Evolutionary conservation across 1,284 basidiomycete genomes (phyloP).

Genomic region (Irpex lacteus): DNA sequence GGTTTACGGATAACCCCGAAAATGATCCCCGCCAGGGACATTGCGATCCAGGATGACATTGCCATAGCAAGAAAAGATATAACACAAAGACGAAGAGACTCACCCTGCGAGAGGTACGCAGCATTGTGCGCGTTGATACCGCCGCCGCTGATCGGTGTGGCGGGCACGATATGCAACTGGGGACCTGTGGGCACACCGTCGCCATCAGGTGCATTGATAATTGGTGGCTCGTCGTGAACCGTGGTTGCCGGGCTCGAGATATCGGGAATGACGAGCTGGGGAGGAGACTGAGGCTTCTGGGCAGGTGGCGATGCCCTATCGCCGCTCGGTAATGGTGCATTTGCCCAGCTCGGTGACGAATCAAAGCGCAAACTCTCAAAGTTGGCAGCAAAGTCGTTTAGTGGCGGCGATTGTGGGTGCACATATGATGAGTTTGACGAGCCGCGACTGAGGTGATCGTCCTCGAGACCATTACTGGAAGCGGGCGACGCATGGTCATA

Average conservation of each 20-base stretch:
- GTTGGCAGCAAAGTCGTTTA: constrained; percentile 48
- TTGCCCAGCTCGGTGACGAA: constrained; percentile 53
- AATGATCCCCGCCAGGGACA: background rate
- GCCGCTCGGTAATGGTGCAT: constrained; percentile 46
- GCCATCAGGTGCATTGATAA: constrained; percentile 66
- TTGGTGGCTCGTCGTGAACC: constrained; percentile 38
- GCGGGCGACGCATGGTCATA: constrained; percentile 62
- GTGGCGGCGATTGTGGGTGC: constrained; percentile 46
- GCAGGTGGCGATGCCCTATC: constrained; percentile 38
- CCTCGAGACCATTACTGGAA: constrained; percentile 52
- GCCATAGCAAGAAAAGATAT: background rate
- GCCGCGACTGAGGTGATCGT: constrained; percentile 50
- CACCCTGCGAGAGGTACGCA: constrained; percentile 54
- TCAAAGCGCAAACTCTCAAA: constrained; percentile 61
- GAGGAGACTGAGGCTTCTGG: constrained; percentile 62
- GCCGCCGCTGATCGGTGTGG: constrained; percentile 72
- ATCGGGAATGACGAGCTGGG: constrained; percentile 66
- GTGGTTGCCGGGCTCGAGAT: constrained; percentile 26
- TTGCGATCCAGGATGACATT: background rate
- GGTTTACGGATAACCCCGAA: constrained; percentile 1
- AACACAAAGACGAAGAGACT: constrained; percentile 21
- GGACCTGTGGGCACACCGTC: constrained; percentile 54
- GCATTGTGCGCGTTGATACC: constrained; percentile 42
- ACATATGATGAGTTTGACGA: constrained; percentile 64
- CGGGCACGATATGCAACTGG: constrained; percentile 72